Evolutionary conservation across 345 rosid genomes (phyloP).

Genomic region (Gossypium herbaceum): DNA sequence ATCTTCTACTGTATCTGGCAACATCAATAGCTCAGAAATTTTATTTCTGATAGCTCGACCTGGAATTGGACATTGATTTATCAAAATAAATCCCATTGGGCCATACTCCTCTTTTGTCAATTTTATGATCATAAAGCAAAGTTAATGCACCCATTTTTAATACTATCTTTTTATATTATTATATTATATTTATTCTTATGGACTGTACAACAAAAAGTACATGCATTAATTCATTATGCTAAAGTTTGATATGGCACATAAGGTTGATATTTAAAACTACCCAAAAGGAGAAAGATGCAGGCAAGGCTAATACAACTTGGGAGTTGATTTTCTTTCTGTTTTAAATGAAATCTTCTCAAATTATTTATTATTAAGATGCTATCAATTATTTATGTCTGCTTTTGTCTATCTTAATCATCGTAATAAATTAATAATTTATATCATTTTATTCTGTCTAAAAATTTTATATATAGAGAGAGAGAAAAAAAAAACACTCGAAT

Average conservation of each 20-base stretch:
- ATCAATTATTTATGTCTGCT: background rate
- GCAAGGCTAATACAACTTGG: background rate
- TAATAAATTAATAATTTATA: background rate
- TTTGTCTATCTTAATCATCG: no score
- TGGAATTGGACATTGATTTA: background rate
- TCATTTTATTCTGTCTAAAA: background rate
- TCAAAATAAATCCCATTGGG: slow-evolving; percentile 1
- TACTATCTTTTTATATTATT: background rate
- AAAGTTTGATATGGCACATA: slow-evolving; percentile 14
- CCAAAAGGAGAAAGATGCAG: background rate
- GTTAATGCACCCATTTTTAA: background rate
- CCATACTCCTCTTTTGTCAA: background rate
- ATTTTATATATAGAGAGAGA: no score
- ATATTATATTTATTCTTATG: background rate
- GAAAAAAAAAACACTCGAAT: no score
- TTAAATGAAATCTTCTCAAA: background rate
- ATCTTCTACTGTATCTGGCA: background rate
- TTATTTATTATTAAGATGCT: background rate
- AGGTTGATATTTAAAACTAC: slow-evolving; percentile 13
- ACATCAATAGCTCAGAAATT: background rate
- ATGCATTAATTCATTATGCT: slow-evolving; percentile 2
- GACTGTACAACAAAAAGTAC: slow-evolving; percentile 9
- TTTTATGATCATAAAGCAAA: background rate
- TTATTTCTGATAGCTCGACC: slow-evolving; percentile 8
- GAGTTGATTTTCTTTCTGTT: background rate